These are phyloP conservation scores for Lachnellula cervina DNA, from an alignment of 2,329 filamentous ascomycete genomes.

Conservation along the genomic window DNA sequence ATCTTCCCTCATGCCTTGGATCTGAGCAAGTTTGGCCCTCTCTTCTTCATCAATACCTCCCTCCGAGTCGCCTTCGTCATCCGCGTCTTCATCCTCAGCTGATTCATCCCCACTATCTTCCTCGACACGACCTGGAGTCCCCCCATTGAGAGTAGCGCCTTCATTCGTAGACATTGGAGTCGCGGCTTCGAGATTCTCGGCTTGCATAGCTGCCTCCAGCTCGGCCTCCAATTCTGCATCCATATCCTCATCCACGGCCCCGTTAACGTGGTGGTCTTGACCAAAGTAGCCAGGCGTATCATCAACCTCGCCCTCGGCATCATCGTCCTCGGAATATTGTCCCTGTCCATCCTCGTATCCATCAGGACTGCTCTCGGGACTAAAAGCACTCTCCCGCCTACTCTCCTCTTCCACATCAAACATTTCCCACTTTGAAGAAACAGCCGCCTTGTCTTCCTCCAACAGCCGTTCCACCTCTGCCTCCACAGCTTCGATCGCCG, in stretches of 20 bases:
- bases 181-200: slow-evolving; percentile 30
- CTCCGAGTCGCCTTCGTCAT: slow-evolving; percentile 38
- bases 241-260: slow-evolving; percentile 33
- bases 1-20: slow-evolving; percentile 45
- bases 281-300: slow-evolving; percentile 33
- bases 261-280: slow-evolving; percentile 12
- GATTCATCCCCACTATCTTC: slow-evolving; percentile 38
- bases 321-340: slow-evolving; percentile 35
- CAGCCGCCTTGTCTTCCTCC: slow-evolving; percentile 39
- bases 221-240: slow-evolving; percentile 35
- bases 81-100: slow-evolving; percentile 41
- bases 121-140: slow-evolving; percentile 23
- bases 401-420: slow-evolving; percentile 33
- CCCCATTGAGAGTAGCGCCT: slow-evolving; percentile 23
- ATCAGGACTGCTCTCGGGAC: slow-evolving; percentile 22
- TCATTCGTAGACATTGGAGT: slow-evolving; percentile 31
- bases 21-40: slow-evolving; percentile 41
- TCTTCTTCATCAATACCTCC: slow-evolving; percentile 48
- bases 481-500: slow-evolving; percentile 53
- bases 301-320: slow-evolving; percentile 36
- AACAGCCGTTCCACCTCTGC: slow-evolving; percentile 49
- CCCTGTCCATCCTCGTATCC: slow-evolving; percentile 33
- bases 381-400: slow-evolving; percentile 19
- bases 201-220: slow-evolving; percentile 27
- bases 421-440: slow-evolving; percentile 39